Percentiles rank a stretch among this genome's conserved stretches.
Evolutionary conservation across 2,329 filamentous ascomycete genomes (phyloP).

Genomic region (Xylariaceae sp.): DNA sequence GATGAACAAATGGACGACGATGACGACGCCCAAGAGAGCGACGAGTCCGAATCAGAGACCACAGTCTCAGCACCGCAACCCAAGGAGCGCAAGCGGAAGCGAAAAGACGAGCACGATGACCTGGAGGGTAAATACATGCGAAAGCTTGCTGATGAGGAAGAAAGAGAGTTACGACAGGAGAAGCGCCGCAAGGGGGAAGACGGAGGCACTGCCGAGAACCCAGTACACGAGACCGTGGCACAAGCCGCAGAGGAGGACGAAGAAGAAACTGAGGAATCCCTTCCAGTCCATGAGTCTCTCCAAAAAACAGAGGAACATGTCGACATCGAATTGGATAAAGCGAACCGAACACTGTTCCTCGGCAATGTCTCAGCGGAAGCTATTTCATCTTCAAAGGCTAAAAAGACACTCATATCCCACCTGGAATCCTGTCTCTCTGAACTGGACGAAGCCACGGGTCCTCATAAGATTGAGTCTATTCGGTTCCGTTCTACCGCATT

Average conservation of each 20-base stretch:
- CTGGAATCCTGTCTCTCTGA: slow-evolving; percentile 68
- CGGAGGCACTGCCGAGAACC: slow-evolving; percentile 24
- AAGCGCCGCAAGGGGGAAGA: slow-evolving; percentile 51
- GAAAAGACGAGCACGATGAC: slow-evolving; percentile 64
- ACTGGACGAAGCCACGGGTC: slow-evolving; percentile 42
- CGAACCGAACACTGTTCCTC: slow-evolving; percentile 84
- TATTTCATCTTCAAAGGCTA: slow-evolving; percentile 76
- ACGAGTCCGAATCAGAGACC: slow-evolving; percentile 38
- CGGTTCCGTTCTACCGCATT: slow-evolving; percentile 94
- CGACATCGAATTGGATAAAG: slow-evolving; percentile 70
- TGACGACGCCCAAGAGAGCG: slow-evolving; percentile 32
- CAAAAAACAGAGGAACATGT: slow-evolving; percentile 44
- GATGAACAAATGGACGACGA: slow-evolving; percentile 42
- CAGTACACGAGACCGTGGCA: slow-evolving; percentile 4
- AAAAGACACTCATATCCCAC: slow-evolving; percentile 73
- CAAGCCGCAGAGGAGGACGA: slow-evolving; percentile 11
- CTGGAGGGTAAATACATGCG: slow-evolving; percentile 68
- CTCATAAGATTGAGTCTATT: slow-evolving; percentile 80
- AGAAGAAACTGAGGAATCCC: slow-evolving; percentile 37
- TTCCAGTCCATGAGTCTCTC: slow-evolving; percentile 55
- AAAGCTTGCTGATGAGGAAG: slow-evolving; percentile 57
- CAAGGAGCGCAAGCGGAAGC: slow-evolving; percentile 61
- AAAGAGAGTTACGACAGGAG: slow-evolving; percentile 48
- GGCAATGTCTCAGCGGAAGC: slow-evolving; percentile 83
- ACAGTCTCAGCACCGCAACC: slow-evolving; percentile 40